Evolutionary conservation across 176 grass and related monocot species (phyloP).

Genomic region (Oropetium thomaeum): DNA sequence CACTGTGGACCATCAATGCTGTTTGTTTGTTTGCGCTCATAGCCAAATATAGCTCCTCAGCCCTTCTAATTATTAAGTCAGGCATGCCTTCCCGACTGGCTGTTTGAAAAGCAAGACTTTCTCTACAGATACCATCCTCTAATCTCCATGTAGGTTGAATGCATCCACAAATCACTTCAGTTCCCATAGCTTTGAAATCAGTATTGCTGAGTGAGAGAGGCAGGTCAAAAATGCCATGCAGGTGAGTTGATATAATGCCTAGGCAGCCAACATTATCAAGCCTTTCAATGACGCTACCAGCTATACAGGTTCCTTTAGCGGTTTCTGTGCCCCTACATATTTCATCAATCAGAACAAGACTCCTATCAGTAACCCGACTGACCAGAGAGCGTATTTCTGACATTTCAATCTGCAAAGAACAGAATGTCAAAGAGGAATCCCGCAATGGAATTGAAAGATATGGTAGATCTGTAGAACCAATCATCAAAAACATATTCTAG

Average conservation of each 20-base stretch:
- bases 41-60: slow-evolving; percentile 68
- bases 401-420: slow-evolving; percentile 88
- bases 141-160: slow-evolving; percentile 81
- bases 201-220: slow-evolving; percentile 58
- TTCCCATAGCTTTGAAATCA: slow-evolving; percentile 88
- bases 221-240: slow-evolving; percentile 91
- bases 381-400: slow-evolving; percentile 88
- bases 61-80: slow-evolving; percentile 63
- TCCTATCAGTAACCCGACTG: slow-evolving; percentile 51
- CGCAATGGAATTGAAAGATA: neutral
- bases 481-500: neutral
- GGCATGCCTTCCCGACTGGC: slow-evolving; percentile 85
- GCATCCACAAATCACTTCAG: slow-evolving; percentile 50
- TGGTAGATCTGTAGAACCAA: neutral
- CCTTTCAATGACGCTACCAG: slow-evolving; percentile 88
- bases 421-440: slow-evolving; percentile 11
- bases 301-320: slow-evolving; percentile 93
- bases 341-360: slow-evolving; percentile 91
- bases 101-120: slow-evolving; percentile 95
- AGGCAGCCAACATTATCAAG: slow-evolving; percentile 74
- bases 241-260: slow-evolving; percentile 81
- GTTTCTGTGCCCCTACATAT: slow-evolving; percentile 97
- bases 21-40: slow-evolving; percentile 32
- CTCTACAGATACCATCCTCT: slow-evolving; percentile 75
- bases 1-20: neutral